phyloP scores from a whole-genome alignment of 768 basidiomycete genomes.

The Mycena leptocephala region DNA sequence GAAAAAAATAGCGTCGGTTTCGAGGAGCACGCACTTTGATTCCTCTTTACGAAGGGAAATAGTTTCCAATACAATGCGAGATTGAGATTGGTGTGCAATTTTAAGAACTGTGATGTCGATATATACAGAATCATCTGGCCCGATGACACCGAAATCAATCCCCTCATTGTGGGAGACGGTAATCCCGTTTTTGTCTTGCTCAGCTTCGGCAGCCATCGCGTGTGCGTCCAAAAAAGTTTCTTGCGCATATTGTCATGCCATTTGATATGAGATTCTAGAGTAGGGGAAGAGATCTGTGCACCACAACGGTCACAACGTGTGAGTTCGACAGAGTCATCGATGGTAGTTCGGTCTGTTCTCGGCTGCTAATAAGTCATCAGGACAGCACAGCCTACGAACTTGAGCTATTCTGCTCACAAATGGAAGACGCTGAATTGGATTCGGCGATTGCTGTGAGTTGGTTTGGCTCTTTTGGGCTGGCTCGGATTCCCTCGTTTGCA shows the following conservation, averaged over 20 bases:
- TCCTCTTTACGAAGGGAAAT: slow-evolving; percentile 23
- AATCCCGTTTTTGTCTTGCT: slow-evolving; percentile 65
- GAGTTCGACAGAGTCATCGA: not conserved
- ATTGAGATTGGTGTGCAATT: slow-evolving; percentile 30
- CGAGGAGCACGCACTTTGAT: slow-evolving; percentile 18
- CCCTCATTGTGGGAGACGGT: slow-evolving; percentile 57
- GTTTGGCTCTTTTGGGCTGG: not conserved
- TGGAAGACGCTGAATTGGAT: not conserved
- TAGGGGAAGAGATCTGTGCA: slow-evolving; percentile 38
- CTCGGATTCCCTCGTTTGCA: slow-evolving; percentile 24
- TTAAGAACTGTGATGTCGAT: slow-evolving; percentile 50
- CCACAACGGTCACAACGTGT: slow-evolving; percentile 22
- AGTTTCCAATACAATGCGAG: slow-evolving; percentile 30
- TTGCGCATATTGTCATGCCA: slow-evolving; percentile 44
- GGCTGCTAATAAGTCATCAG: not conserved
- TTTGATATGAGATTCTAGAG: slow-evolving; percentile 47
- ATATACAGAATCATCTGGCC: slow-evolving; percentile 43
- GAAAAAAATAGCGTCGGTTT: not conserved
- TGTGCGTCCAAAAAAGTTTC: slow-evolving; percentile 46
- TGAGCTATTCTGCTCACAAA: not conserved
- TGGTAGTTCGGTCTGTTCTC: not conserved
- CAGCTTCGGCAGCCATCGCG: slow-evolving; percentile 57
- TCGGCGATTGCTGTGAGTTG: not conserved
- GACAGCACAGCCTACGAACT: not conserved
- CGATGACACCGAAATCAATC: slow-evolving; percentile 66